Base-by-base conservation (phyloP, 1,284 basidiomycete species). In the Polyporus tsugae region DNA sequence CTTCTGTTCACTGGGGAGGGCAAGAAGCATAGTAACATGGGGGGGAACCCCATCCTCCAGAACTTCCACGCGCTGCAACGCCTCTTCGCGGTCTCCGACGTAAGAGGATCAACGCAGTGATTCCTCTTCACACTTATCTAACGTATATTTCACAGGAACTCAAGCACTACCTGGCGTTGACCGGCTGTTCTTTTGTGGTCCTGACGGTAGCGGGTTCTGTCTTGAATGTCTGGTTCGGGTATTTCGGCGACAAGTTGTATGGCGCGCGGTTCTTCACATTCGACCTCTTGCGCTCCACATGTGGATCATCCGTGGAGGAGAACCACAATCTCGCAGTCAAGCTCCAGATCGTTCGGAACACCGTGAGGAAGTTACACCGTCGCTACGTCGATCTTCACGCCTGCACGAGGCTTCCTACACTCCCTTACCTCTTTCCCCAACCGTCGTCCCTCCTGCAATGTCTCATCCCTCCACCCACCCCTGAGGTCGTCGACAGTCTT, bases 131-230 rank as follows among this genome's bases (percentile, higher is more conserved):
- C 41, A 25, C 46, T 25, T 25, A 49, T 10, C 22, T 25, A 22
- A 49, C 46, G 4, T 22, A n/a, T 25, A 49, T 25, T 49, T 49
- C 19, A 19, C 46, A 49, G 46, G 22, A 49, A 7, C 25, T 11
- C 10, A 0, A 3, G 22, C 10, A 4, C 3, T 25, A 0, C 7
- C 2, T 49, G 1, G 4, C 0, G 22, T 13, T 49, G n/a, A 25
- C 9, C 9, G 0, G 10, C 46, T 49, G 46, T 49, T 22, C 46
- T 25, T 4, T 7, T 4, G 22, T 49, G 22, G 10, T 25, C 46
- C 6, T 25, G 46, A 25, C 46, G 1, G 46, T 49, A 49, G 46
- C 9, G 46, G 22, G 46, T 9, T 25, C n/a, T 49, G 4, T 10
- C 22, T 22, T 49, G 46, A 7, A 11, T 9, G 22, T 49, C 46